phyloP scores from a whole-genome alignment of 2,329 filamentous ascomycete species.

The Hymenoscyphus infarciens region DNA sequence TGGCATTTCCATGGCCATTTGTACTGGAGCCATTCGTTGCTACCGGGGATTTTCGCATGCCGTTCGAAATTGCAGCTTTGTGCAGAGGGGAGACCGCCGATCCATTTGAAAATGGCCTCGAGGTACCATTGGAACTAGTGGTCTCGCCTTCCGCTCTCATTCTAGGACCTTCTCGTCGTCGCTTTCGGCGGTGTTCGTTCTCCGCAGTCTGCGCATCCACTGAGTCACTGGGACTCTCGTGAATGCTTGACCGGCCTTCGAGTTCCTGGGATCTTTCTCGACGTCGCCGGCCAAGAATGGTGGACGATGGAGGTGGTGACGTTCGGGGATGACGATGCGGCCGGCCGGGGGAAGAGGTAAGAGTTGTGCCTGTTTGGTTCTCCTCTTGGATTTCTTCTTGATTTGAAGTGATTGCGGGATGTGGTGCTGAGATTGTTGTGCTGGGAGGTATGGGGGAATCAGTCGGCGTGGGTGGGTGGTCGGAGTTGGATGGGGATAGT shows the following conservation, averaged over 20 bases:
- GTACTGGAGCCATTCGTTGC: slow-evolving; percentile 51
- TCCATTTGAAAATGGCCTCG: slow-evolving; percentile 55
- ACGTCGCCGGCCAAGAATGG: slow-evolving; percentile 54
- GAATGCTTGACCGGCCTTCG: slow-evolving; percentile 37
- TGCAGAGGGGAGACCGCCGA: slow-evolving; percentile 42
- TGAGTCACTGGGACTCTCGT: slow-evolving; percentile 29
- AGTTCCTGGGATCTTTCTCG: slow-evolving; percentile 42
- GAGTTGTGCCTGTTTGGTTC: slow-evolving; percentile 7
- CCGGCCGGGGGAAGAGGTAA: background rate
- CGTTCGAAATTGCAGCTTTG: slow-evolving; percentile 46
- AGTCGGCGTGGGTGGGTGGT: slow-evolving; percentile 59
- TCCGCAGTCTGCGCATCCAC: slow-evolving; percentile 18
- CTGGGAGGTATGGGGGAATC: slow-evolving; percentile 47
- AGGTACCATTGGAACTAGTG: slow-evolving; percentile 51
- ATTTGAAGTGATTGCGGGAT: slow-evolving; percentile 27
- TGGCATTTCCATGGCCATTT: slow-evolving; percentile 28
- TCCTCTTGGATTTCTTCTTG: slow-evolving; percentile 18
- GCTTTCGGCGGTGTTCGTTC: slow-evolving; percentile 48
- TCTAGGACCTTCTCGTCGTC: slow-evolving; percentile 52
- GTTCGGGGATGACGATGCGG: slow-evolving; percentile 32
- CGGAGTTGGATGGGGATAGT: slow-evolving; percentile 62
- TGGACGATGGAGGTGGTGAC: slow-evolving; percentile 32
- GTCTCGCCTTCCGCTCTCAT: slow-evolving; percentile 62
- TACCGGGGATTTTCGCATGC: slow-evolving; percentile 43
- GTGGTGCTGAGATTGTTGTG: slow-evolving; percentile 44